These are phyloP conservation scores for Phyllachora maydis DNA, from an alignment of 2,329 filamentous ascomycete species.

Conservation along the genomic window DNA sequence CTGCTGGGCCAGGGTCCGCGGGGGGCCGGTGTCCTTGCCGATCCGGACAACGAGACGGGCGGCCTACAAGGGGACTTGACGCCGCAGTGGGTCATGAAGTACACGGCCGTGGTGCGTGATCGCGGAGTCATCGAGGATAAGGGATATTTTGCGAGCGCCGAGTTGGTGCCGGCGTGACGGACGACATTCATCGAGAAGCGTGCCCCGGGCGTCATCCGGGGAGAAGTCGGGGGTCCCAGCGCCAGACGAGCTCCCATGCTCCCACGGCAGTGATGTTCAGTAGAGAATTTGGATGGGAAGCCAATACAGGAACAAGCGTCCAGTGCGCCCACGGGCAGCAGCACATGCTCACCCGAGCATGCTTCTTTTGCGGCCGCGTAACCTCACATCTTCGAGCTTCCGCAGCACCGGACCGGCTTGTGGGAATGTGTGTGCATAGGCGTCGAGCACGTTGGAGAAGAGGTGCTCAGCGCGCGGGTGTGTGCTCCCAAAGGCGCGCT, in stretches of 20 bases:
- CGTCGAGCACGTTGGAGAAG: conserved; percentile 52
- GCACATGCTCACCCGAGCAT: conserved; percentile 80
- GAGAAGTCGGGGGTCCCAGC: too few species aligned
- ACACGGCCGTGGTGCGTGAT: conserved; percentile 86
- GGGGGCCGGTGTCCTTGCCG: conserved; percentile 59
- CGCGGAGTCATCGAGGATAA: conserved; percentile 95
- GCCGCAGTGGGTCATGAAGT: conserved; percentile 92
- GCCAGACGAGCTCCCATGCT: too few species aligned
- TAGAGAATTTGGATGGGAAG: too few species aligned
- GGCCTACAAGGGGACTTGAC: conserved; percentile 59
- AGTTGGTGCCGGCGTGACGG: conserved; percentile 30
- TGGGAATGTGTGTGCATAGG: conserved; percentile 57
- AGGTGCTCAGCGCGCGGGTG: conserved; percentile 69
- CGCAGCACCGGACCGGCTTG: conserved; percentile 55
- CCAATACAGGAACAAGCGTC: too few species aligned
- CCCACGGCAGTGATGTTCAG: too few species aligned
- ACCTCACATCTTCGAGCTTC: conserved; percentile 75
- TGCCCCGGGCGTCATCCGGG: too few species aligned
- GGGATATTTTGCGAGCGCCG: conserved; percentile 82
- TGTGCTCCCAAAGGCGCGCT: conserved; percentile 85
- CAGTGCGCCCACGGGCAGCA: too few species aligned
- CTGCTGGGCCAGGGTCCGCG: conserved; percentile 52
- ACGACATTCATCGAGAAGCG: too few species aligned
- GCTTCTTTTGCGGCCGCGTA: conserved; percentile 88
- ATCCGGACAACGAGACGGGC: conserved; percentile 15